Percentiles rank a stretch among this genome's conserved stretches.
Evolutionary conservation across 306 rosid species (phyloP).

Genomic region (Quercus alba): DNA sequence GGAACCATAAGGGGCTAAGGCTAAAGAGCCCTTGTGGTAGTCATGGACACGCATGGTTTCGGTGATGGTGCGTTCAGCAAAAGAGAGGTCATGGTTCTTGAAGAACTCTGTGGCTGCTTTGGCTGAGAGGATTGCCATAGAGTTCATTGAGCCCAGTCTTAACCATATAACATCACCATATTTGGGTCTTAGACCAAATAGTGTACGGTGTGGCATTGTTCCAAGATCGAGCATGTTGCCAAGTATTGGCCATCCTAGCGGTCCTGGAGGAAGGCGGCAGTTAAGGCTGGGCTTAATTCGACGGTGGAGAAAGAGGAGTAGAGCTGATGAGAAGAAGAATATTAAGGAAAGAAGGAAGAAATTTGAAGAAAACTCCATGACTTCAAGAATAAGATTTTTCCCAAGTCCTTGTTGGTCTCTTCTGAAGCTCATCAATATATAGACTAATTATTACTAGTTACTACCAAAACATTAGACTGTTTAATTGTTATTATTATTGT

Average conservation of each 20-base stretch:
- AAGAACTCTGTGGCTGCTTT: conserved; percentile 43
- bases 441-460: no score
- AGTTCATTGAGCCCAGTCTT: conserved; percentile 46
- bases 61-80: conserved; percentile 49
- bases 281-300: not conserved
- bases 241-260: conserved; percentile 62
- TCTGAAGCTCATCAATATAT: no score
- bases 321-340: conserved; percentile 12
- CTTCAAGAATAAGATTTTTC: not conserved
- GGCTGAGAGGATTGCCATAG: conserved; percentile 55
- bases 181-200: conserved; percentile 26
- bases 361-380: conserved; percentile 8
- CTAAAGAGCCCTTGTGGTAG: conserved; percentile 53
- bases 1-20: conserved; percentile 60
- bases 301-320: conserved; percentile 23
- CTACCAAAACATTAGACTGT: no score
- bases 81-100: conserved; percentile 52
- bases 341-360: not conserved
- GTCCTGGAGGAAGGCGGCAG: conserved; percentile 51
- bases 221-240: conserved; percentile 74
- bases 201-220: conserved; percentile 53
- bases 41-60: conserved; percentile 42
- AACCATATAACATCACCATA: conserved; percentile 61
- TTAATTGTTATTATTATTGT: no score
- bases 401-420: no score